Evolutionary conservation across 768 basidiomycete genomes (phyloP).

Genomic region (Leccinum fibrillosum): DNA sequence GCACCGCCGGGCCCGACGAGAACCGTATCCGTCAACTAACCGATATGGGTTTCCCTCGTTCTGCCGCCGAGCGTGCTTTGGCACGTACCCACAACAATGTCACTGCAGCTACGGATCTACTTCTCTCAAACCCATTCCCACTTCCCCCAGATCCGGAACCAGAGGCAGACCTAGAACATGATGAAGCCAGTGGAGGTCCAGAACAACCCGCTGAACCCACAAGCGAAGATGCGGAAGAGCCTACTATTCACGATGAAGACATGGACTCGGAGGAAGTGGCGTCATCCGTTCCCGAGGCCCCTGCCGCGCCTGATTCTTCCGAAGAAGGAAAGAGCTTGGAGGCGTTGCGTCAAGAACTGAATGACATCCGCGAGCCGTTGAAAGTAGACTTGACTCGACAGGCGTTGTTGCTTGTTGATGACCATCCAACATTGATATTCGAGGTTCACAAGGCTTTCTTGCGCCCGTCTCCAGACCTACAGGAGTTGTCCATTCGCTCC

Average conservation of each 20-base stretch:
- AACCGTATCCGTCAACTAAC: conserved; percentile 75
- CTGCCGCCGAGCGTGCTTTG: conserved; percentile 81
- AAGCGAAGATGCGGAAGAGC: conserved; percentile 23
- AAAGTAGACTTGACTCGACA: conserved; percentile 62
- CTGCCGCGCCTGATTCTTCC: conserved; percentile 9
- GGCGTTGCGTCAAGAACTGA: conserved; percentile 64
- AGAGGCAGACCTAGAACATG: conserved; percentile 19
- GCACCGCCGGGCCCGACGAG: conserved; percentile 64
- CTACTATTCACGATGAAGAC: conserved; percentile 26
- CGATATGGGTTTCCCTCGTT: conserved; percentile 97
- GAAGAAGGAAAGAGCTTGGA: conserved; percentile 46
- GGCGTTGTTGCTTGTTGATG: conserved; percentile 78
- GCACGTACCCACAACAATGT: conserved; percentile 88
- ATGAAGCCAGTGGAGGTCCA: conserved; percentile 11
- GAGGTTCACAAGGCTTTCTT: conserved; percentile 84
- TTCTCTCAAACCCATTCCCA: conserved; percentile 79
- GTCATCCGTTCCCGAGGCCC: conserved; percentile 17
- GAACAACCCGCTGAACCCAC: conserved; percentile 31
- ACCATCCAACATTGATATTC: conserved; percentile 84
- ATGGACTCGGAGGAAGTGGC: conserved; percentile 23
- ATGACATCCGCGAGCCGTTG: conserved; percentile 62
- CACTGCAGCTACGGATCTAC: conserved; percentile 80
- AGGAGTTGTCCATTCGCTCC: conserved; percentile 62
- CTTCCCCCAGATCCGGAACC: conserved; percentile 58
- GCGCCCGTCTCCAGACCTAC: conserved; percentile 54